phyloP scores from a whole-genome alignment of 192 early-diverging fungal genomes.

The Entomortierella parvispora region DNA sequence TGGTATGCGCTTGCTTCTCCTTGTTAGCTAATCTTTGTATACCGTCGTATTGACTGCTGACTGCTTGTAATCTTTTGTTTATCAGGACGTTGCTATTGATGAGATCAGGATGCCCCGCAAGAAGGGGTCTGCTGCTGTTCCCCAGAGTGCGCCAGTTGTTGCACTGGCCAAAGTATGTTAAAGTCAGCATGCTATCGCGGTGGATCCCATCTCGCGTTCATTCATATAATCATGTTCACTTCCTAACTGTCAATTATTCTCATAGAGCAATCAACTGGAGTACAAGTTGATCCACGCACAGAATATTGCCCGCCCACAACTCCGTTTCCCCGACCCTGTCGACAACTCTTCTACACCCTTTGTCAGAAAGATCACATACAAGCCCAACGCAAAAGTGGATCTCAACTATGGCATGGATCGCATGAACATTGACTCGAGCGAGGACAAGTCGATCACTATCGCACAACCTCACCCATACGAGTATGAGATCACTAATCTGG shows the following conservation, averaged over 20 bases:
- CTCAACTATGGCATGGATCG: conserved; percentile 67
- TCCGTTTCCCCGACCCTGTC: conserved; percentile 84
- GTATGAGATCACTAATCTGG: conserved; percentile 85
- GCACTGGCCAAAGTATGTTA: conserved; percentile 45
- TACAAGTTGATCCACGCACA: conserved; percentile 72
- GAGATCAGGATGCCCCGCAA: conserved; percentile 65
- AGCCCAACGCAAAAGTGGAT: conserved; percentile 84
- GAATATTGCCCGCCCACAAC: conserved; percentile 87
- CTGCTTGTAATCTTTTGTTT: conserved; percentile 6
- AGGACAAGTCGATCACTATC: conserved; percentile 7
- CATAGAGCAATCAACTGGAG: conserved; percentile 50
- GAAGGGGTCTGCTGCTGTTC: conserved; percentile 39
- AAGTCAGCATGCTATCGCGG: not conserved
- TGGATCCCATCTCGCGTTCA: not conserved
- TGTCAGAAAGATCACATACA: conserved; percentile 80
- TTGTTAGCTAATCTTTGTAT: not conserved
- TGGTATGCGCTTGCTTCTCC: conserved; percentile 57
- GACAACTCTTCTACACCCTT: conserved; percentile 90
- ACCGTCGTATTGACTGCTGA: not conserved
- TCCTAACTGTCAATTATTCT: not conserved
- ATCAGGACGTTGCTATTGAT: conserved; percentile 82
- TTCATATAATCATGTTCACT: not conserved
- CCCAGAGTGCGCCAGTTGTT: conserved; percentile 60
- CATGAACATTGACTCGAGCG: conserved; percentile 15
- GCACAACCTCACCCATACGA: conserved; percentile 87